phyloP scores from a whole-genome alignment of 306 rosid genomes.

The Pyrus betulifolia region DNA sequence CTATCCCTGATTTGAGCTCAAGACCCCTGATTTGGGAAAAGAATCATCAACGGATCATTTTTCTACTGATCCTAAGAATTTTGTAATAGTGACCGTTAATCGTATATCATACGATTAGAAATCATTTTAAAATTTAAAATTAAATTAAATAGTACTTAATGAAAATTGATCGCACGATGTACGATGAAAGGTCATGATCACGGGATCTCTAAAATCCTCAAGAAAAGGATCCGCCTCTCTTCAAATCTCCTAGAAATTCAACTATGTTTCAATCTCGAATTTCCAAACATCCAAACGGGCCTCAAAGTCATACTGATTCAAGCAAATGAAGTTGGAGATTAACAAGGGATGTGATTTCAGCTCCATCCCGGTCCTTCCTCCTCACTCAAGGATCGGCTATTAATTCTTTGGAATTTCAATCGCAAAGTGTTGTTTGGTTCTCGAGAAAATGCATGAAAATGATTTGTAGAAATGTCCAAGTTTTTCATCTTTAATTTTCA shows the following conservation, averaged over 20 bases:
- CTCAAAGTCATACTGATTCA: neutral
- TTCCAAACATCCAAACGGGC: too few species aligned
- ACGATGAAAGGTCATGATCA: too few species aligned
- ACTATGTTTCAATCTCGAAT: too few species aligned
- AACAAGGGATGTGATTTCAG: constrained; percentile 81
- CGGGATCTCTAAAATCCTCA: rapidly evolving
- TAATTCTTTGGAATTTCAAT: neutral
- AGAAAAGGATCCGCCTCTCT: too few species aligned
- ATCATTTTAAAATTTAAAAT: too few species aligned
- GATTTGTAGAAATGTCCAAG: neutral
- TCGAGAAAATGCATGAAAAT: neutral
- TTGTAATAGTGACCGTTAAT: rapidly evolving
- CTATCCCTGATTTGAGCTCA: too few species aligned
- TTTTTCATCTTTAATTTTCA: neutral
- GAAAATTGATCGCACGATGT: rapidly evolving
- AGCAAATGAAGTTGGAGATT: constrained; percentile 56
- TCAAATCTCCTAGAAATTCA: too few species aligned
- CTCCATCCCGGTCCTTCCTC: constrained; percentile 89
- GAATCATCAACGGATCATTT: rapidly evolving
- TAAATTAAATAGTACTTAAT: too few species aligned
- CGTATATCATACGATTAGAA: too few species aligned
- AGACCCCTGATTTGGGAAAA: too few species aligned
- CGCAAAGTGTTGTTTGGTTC: neutral
- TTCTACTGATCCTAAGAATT: too few species aligned
- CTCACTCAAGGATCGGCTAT: constrained; percentile 37